Evolutionary conservation across 1,284 basidiomycete species (phyloP).

Genomic region (Fomitopsis schrenkii): DNA sequence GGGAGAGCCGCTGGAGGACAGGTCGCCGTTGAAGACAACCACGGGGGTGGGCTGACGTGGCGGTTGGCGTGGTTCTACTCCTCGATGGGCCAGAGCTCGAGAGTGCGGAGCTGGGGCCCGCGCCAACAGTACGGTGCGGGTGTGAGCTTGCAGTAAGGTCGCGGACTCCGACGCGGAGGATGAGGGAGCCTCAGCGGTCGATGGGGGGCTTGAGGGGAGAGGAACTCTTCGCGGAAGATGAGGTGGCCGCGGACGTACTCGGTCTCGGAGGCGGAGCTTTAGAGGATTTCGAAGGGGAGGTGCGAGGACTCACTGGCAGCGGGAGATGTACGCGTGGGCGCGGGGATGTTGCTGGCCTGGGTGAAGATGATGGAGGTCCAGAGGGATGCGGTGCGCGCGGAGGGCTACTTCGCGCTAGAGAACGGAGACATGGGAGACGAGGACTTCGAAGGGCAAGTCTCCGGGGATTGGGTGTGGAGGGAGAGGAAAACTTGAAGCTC

Average conservation of each 20-base stretch:
- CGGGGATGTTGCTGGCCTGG: conserved; percentile 43
- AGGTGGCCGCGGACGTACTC: conserved; percentile 43
- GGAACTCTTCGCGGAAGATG: conserved; percentile 38
- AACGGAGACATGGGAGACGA: conserved; percentile 49
- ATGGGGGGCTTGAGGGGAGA: conserved; percentile 47
- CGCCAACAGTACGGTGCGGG: conserved; percentile 46
- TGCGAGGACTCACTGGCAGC: conserved; percentile 24
- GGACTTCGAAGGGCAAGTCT: conserved; percentile 42
- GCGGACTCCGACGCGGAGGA: conserved; percentile 44
- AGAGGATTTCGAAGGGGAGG: conserved; percentile 46
- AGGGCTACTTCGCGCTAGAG: conserved; percentile 52
- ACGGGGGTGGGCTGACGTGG: conserved; percentile 53
- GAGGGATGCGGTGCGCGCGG: conserved; percentile 38
- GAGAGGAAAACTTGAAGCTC: conserved; percentile 20
- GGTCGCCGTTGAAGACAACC: conserved; percentile 45
- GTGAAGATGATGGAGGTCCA: conserved; percentile 54
- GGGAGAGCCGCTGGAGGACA: conserved; percentile 47
- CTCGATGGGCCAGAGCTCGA: conserved; percentile 63
- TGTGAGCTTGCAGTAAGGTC: conserved; percentile 51
- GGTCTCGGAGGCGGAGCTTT: conserved; percentile 46
- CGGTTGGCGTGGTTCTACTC: conserved; percentile 43
- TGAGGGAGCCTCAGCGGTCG: conserved; percentile 49
- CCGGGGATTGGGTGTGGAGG: conserved; percentile 23
- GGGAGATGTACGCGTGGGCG: conserved; percentile 40
- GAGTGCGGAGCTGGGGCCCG: conserved; percentile 49